phyloP scores from a whole-genome alignment of 208 protist genomes.

The Trypanosoma conorhini region DNA sequence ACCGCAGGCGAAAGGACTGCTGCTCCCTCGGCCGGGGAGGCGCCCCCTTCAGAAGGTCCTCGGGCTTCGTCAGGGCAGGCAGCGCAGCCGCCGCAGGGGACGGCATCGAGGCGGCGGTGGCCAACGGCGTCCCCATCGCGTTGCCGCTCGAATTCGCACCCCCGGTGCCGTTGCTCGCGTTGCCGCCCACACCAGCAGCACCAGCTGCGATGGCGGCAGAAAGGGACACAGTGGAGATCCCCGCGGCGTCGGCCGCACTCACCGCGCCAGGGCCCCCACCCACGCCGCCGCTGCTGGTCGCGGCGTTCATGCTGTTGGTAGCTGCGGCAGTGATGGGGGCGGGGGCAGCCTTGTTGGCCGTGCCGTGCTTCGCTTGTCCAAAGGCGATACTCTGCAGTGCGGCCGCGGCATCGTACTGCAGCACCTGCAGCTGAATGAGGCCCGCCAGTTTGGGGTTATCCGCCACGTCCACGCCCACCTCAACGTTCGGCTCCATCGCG shows the following conservation, averaged over 20 bases:
- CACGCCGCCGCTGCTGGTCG: neutral
- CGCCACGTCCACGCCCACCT: constrained; percentile 46
- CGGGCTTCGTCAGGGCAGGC: neutral
- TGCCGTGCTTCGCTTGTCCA: constrained; percentile 27
- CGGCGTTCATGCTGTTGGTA: neutral
- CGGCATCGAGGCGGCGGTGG: neutral
- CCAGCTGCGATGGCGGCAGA: neutral
- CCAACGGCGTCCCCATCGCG: constrained; percentile 6
- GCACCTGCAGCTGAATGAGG: constrained; percentile 68
- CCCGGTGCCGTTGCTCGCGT: neutral
- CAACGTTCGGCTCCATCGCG: constrained; percentile 60
- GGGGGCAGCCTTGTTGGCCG: neutral
- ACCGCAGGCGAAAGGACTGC: constrained; percentile 68
- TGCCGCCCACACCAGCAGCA: neutral
- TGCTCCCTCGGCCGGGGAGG: constrained; percentile 5
- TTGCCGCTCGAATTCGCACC: neutral
- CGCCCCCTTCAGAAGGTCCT: neutral
- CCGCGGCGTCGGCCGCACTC: neutral
- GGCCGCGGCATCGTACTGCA: constrained; percentile 78
- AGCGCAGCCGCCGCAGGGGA: neutral
- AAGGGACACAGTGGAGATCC: neutral
- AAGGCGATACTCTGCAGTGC: constrained; percentile 49
- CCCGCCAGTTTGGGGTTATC: constrained; percentile 67
- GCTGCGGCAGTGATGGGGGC: neutral
- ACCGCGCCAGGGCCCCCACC: neutral